These are phyloP conservation scores for Thielaviopsis populi DNA, from an alignment of 2,329 filamentous ascomycete species.

Conservation along the genomic window DNA sequence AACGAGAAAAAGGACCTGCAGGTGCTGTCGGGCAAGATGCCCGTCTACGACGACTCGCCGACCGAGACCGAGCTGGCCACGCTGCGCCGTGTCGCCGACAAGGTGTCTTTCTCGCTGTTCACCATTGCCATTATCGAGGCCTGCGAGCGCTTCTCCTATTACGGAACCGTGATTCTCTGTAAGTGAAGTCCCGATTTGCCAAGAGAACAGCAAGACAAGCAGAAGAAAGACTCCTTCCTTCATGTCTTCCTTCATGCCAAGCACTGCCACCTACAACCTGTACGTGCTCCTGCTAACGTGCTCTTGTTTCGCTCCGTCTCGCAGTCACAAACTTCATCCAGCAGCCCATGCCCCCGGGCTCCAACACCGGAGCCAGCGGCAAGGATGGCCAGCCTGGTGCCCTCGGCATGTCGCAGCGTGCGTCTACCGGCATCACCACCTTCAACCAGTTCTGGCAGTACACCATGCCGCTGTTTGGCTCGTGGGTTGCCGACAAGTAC, in stretches of 20 bases:
- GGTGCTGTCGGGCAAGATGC: slow-evolving; percentile 20
- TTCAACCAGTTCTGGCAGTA: slow-evolving; percentile 48
- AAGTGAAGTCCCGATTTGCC: slow-evolving; percentile 26
- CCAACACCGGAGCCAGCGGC: slow-evolving; percentile 35
- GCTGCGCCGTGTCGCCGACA: slow-evolving; percentile 39
- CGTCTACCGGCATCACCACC: slow-evolving; percentile 30
- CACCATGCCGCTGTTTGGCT: slow-evolving; percentile 41
- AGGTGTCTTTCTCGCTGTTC: slow-evolving; percentile 44
- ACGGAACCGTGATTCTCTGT: slow-evolving; percentile 51
- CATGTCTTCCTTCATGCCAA: not conserved
- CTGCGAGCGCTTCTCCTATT: slow-evolving; percentile 60
- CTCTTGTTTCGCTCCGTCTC: not conserved
- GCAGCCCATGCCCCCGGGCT: slow-evolving; percentile 38
- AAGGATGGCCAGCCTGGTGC: slow-evolving; percentile 34
- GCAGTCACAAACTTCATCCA: slow-evolving; percentile 48
- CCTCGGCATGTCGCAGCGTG: slow-evolving; percentile 41
- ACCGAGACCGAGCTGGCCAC: slow-evolving; percentile 38
- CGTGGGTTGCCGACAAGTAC: slow-evolving; percentile 38
- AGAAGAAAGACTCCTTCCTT: slow-evolving; percentile 5
- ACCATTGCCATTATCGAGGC: slow-evolving; percentile 53
- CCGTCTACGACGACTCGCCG: slow-evolving; percentile 23
- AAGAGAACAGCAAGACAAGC: too few relatives aligned
- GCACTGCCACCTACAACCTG: not conserved
- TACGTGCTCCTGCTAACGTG: not conserved
- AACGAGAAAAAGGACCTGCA: slow-evolving; percentile 23